Conservation (phyloP, 768 basidiomycete species). For the Lactifluus subvellereus region DNA sequence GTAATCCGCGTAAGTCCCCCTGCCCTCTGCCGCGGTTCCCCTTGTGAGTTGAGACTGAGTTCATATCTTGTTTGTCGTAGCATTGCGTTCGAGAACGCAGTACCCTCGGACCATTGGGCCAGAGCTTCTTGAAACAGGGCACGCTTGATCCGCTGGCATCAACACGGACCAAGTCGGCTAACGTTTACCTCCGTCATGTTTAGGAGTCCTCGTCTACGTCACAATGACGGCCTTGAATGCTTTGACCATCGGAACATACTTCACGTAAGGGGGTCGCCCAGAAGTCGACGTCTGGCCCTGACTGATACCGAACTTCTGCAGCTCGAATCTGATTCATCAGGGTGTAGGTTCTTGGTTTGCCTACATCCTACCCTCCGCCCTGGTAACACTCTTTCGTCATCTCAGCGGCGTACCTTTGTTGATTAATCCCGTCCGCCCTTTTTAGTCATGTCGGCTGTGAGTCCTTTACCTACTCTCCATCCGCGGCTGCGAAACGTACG, state of each 20-base stretch:
- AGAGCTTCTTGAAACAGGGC: conserved; percentile 22
- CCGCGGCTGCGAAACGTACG: not conserved
- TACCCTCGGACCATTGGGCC: conserved; percentile 13
- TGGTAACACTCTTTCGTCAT: conserved; percentile 8
- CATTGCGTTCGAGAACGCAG: conserved; percentile 18
- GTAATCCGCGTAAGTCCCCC: conserved; percentile 5
- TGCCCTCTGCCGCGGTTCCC: not conserved
- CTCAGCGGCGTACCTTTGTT: not conserved
- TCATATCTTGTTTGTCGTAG: not conserved
- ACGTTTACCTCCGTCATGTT: not conserved
- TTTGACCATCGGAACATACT: conserved; percentile 21
- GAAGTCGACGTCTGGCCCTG: not conserved
- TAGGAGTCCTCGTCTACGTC: conserved; percentile 21
- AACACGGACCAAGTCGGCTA: not conserved
- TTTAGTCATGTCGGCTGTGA: conserved; percentile 19
- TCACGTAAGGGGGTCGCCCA: conserved; percentile 2
- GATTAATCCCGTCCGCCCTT: not conserved
- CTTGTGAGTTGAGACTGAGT: not conserved
- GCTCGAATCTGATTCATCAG: conserved; percentile 2
- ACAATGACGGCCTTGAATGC: conserved; percentile 21
- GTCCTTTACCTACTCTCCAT: not conserved
- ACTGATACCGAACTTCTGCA: not conserved
- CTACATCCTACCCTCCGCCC: conserved; percentile 16
- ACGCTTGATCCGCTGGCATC: not conserved
- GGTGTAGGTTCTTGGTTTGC: conserved; percentile 22